These are phyloP conservation scores for Candida boleticola DNA, from an alignment of 805 yeast genomes.

Conservation along the genomic window DNA sequence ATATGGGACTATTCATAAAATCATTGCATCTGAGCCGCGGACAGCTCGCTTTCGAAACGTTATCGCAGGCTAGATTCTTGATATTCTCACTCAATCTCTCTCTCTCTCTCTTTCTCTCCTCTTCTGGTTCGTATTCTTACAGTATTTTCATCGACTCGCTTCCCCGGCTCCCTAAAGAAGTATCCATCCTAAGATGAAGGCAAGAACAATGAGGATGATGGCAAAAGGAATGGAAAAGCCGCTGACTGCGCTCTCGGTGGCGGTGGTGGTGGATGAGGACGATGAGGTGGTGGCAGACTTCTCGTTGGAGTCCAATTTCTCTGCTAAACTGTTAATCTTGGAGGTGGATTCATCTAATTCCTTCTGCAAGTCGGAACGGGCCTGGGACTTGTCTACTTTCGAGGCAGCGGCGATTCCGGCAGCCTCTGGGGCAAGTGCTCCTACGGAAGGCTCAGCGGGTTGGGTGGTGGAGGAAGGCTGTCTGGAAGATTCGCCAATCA, in stretches of 20 bases:
- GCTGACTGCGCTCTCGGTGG: constrained; percentile 29
- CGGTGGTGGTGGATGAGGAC: constrained; percentile 13
- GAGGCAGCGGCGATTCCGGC: constrained; percentile 17
- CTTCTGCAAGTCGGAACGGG: constrained; percentile 18
- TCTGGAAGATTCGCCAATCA: constrained; percentile 22
- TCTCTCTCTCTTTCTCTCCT: too few species aligned
- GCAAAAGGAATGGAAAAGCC: constrained; percentile 59
- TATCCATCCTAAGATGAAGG: constrained; percentile 72
- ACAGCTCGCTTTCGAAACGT: too few species aligned
- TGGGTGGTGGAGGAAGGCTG: constrained; percentile 11
- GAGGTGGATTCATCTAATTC: constrained; percentile 40
- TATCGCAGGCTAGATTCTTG: too few species aligned
- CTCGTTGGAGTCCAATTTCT: constrained; percentile 44
- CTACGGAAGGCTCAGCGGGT: neutral
- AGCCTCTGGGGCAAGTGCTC: constrained; percentile 8
- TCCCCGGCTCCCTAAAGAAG: constrained; percentile 54
- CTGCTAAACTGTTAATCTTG: constrained; percentile 41
- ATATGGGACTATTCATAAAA: too few species aligned
- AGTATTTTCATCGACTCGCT: too few species aligned
- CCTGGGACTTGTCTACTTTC: constrained; percentile 14
- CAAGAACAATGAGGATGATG: constrained; percentile 40
- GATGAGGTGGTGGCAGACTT: too few species aligned
- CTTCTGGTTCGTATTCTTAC: too few species aligned
- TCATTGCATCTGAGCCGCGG: too few species aligned
- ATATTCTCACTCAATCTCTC: too few species aligned